Percentiles rank a stretch among this genome's conserved stretches.
Evolutionary conservation across 495 filamentous ascomycete genomes (phyloP).

Genomic region (Penicillium cataractarum): DNA sequence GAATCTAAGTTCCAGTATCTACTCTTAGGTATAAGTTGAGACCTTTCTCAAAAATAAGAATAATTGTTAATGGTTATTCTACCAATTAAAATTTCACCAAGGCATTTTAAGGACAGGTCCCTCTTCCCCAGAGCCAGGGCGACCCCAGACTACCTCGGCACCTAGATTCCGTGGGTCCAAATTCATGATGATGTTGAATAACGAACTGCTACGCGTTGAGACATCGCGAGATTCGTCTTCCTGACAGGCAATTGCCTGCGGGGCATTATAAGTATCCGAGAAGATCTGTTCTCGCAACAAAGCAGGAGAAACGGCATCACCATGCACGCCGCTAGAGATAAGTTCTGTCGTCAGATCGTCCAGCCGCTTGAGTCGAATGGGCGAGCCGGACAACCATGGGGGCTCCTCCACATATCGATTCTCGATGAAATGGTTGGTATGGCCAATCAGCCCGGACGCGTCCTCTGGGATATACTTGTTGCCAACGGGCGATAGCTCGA

Average conservation of each 20-base stretch:
- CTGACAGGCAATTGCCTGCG: conserved; percentile 39
- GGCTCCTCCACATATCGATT: conserved; percentile 53
- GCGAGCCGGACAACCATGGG: conserved; percentile 58
- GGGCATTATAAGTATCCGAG: conserved; percentile 39
- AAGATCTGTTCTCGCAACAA: conserved; percentile 37
- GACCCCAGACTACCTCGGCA: conserved; percentile 41
- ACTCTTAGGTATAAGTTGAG: too few relatives aligned
- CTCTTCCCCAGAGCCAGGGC: conserved; percentile 34
- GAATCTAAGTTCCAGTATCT: too few relatives aligned
- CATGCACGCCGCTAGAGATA: conserved; percentile 23
- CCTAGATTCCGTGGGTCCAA: conserved; percentile 25
- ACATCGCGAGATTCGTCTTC: conserved; percentile 27
- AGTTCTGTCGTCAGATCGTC: conserved; percentile 41
- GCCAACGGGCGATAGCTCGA: conserved; percentile 62
- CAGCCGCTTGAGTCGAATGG: conserved; percentile 50
- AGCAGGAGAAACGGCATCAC: conserved; percentile 24
- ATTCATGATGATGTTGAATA: conserved; percentile 48
- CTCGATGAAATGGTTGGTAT: conserved; percentile 66
- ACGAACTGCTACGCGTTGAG: conserved; percentile 24
- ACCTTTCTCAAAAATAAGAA: too few relatives aligned
- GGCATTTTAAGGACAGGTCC: conserved; percentile 36
- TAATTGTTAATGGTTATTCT: too few relatives aligned
- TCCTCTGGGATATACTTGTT: conserved; percentile 54
- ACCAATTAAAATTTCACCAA: conserved; percentile 23
- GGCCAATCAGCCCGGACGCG: conserved; percentile 50